Conservation (phyloP, 805 yeast species). For the Jamesozyma lodderae region DNA sequence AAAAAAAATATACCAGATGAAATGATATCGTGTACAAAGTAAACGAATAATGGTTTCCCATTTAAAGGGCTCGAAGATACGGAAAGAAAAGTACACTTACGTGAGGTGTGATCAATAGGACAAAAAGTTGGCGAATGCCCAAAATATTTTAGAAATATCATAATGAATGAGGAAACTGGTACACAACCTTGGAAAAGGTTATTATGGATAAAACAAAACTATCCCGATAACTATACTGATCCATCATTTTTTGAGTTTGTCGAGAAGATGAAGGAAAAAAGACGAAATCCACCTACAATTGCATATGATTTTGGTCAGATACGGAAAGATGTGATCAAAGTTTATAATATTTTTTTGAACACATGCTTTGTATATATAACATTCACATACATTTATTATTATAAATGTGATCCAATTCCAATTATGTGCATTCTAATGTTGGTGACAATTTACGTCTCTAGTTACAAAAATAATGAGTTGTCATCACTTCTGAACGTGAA, state of each 20-base stretch:
- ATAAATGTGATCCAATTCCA: slow-evolving; percentile 17
- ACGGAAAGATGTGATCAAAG: slow-evolving; percentile 18
- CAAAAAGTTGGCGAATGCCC: no score
- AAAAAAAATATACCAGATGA: no score
- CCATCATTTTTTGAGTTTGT: slow-evolving; percentile 46
- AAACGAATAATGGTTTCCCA: no score
- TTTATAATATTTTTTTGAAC: slow-evolving; percentile 37
- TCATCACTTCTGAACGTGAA: slow-evolving; percentile 35
- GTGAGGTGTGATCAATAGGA: no score
- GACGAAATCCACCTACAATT: slow-evolving; percentile 14
- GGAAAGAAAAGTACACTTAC: no score
- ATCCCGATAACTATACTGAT: slow-evolving; percentile 89
- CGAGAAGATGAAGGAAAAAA: slow-evolving; percentile 9
- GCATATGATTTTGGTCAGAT: slow-evolving; percentile 14
- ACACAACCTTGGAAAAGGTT: slow-evolving; percentile 68
- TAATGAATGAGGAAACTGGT: not conserved
- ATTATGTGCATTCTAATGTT: slow-evolving; percentile 7
- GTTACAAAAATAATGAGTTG: slow-evolving; percentile 1
- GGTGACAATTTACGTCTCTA: not conserved
- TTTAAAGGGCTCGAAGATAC: no score
- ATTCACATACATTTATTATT: slow-evolving; percentile 34
- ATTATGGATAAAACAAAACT: slow-evolving; percentile 75
- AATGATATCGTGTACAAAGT: no score
- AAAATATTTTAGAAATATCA: not conserved
- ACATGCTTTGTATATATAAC: slow-evolving; percentile 55